A percentile compares a stretch with the other conserved stretches of the same genome.
Evolutionary conservation across 1,284 basidiomycete species (phyloP).

Genomic region (Ceratobasidium papillatum): DNA sequence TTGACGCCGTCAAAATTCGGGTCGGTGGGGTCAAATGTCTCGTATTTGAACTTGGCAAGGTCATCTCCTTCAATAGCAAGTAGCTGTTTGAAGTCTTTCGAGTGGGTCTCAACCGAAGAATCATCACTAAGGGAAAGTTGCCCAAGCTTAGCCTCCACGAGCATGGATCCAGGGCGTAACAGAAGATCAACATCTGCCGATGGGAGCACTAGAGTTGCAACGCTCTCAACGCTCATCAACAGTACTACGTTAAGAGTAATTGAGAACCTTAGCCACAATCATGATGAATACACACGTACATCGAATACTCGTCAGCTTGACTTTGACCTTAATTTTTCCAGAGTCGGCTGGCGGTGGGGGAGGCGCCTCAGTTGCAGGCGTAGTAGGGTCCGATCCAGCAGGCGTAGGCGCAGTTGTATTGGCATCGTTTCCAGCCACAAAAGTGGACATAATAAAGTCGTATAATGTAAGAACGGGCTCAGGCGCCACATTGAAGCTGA

Average conservation of each 20-base stretch:
- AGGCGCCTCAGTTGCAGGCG: constrained; percentile 29
- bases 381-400: constrained; percentile 2
- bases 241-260: constrained; percentile 61
- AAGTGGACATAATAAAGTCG: constrained; percentile 98
- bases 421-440: constrained; percentile 66
- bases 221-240: constrained; percentile 79
- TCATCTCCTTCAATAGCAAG: constrained; percentile 96
- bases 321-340: constrained; percentile 81
- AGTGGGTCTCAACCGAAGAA: constrained; percentile 61
- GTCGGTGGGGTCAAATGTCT: constrained; percentile 80
- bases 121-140: constrained; percentile 89
- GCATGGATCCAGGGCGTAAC: constrained; percentile 77
- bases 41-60: constrained; percentile 94
- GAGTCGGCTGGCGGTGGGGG: constrained; percentile 43
- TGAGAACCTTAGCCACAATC: constrained; percentile 3
- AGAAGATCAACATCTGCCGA: constrained; percentile 90
- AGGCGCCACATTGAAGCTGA: constrained; percentile 89
- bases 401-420: constrained; percentile 39
- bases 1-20: constrained; percentile 84
- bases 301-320: constrained; percentile 90
- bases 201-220: constrained; percentile 91
- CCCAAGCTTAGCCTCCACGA: constrained; percentile 85
- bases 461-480: constrained; percentile 93
- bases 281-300: constrained; percentile 58
- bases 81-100: constrained; percentile 84